These are phyloP conservation scores for Talaromyces atroroseus DNA, from an alignment of 2,329 filamentous ascomycete species.

Conservation along the genomic window DNA sequence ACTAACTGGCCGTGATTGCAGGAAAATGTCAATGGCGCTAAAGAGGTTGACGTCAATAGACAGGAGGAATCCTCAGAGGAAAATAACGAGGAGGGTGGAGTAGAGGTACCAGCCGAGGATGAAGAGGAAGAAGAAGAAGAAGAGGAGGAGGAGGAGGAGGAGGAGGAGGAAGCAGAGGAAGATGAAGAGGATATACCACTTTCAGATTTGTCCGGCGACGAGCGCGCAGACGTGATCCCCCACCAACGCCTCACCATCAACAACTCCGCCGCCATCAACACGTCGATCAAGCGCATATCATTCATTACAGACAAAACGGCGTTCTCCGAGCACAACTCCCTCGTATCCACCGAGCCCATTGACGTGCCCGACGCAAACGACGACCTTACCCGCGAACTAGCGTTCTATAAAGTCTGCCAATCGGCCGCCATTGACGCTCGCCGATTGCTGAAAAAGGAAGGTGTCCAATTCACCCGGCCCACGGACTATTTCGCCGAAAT, in stretches of 20 bases:
- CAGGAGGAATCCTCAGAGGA: conserved; percentile 8
- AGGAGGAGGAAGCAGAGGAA: conserved; percentile 61
- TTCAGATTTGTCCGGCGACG: conserved; percentile 76
- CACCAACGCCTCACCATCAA: conserved; percentile 95
- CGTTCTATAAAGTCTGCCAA: conserved; percentile 86
- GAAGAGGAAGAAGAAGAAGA: conserved; percentile 43
- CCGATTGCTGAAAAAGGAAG: conserved; percentile 70
- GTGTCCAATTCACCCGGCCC: conserved; percentile 78
- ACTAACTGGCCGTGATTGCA: not conserved
- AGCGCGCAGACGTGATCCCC: conserved; percentile 79
- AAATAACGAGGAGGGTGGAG: conserved; percentile 36
- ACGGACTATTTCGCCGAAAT: conserved; percentile 98
- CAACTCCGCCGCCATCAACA: conserved; percentile 80
- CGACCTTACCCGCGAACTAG: conserved; percentile 84
- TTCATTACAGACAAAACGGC: conserved; percentile 57
- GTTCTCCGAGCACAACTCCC: conserved; percentile 77
- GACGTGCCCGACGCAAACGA: conserved; percentile 80
- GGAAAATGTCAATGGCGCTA: conserved; percentile 6
- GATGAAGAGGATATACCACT: conserved; percentile 85
- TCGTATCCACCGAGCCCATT: conserved; percentile 64
- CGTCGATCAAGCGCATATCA: conserved; percentile 65
- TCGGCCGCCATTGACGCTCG: conserved; percentile 71
- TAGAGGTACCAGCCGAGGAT: conserved; percentile 27
- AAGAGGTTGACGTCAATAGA: conserved; percentile 16
- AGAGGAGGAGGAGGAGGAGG: conserved; percentile 49